These are phyloP conservation scores for Colletotrichum magnum DNA, from an alignment of 2,329 filamentous ascomycete species.

Conservation along the genomic window DNA sequence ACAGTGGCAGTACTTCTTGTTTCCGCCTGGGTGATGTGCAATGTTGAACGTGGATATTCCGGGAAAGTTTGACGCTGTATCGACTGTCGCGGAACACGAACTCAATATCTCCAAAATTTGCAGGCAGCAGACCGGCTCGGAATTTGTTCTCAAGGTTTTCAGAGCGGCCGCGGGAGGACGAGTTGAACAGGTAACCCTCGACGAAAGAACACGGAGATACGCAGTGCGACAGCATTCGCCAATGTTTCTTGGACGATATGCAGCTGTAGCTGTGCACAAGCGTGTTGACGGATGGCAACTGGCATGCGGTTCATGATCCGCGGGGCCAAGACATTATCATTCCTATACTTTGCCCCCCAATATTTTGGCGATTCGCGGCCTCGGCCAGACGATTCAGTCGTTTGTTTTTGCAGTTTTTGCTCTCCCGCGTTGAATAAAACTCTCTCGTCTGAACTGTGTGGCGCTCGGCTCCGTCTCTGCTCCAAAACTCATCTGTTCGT, in stretches of 20 bases:
- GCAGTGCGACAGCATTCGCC: not conserved
- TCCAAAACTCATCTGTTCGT: slow-evolving; percentile 8
- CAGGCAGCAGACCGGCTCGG: slow-evolving; percentile 6
- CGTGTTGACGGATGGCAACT: slow-evolving; percentile 35
- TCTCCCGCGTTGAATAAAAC: not conserved
- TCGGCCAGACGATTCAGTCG: not conserved
- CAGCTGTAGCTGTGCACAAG: slow-evolving; percentile 33
- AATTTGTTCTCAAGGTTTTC: slow-evolving; percentile 8
- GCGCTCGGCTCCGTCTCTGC: not conserved
- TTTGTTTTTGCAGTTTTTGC: no score
- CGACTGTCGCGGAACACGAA: slow-evolving; percentile 28
- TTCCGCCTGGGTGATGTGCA: not conserved
- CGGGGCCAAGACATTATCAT: slow-evolving; percentile 22
- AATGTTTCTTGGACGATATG: slow-evolving; percentile 28
- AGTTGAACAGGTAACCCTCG: slow-evolving; percentile 9
- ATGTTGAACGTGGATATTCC: slow-evolving; percentile 16
- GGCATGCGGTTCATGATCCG: slow-evolving; percentile 28
- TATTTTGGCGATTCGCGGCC: slow-evolving; percentile 18
- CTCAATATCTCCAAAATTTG: slow-evolving; percentile 8
- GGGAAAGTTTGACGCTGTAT: slow-evolving; percentile 13
- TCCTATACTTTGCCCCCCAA: not conserved
- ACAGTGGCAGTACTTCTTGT: not conserved
- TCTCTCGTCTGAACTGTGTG: slow-evolving; percentile 14
- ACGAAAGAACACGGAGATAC: slow-evolving; percentile 15
- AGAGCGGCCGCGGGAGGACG: slow-evolving; percentile 12